A percentile compares a stretch with the other conserved stretches of the same genome.
Evolutionary conservation across 352 stramenopile genomes (phyloP).

Genomic region (Phytophthora foliorum): DNA sequence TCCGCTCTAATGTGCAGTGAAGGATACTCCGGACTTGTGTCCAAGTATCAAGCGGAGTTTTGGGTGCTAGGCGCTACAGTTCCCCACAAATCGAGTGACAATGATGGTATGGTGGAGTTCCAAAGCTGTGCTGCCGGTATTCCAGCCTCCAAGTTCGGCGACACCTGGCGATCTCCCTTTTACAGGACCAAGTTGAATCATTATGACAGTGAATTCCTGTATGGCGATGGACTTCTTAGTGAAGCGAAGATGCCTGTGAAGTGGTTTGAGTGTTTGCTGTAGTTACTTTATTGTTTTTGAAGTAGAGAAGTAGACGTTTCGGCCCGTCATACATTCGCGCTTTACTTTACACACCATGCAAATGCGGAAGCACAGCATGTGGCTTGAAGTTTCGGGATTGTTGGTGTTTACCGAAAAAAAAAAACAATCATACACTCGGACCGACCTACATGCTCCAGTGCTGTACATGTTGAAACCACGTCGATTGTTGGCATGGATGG

Average conservation of each 20-base stretch:
- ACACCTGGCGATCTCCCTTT: conserved; percentile 26
- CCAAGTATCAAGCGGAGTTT: conserved; percentile 32
- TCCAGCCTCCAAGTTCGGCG: conserved; percentile 29
- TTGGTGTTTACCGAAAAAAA: too few species aligned
- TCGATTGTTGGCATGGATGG: too few species aligned
- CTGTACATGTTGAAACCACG: too few species aligned
- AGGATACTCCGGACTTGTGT: conserved; percentile 39
- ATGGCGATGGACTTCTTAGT: conserved; percentile 43
- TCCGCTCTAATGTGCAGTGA: conserved; percentile 1
- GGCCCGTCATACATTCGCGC: too few species aligned
- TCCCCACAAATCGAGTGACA: conserved; percentile 43
- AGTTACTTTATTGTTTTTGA: neutral
- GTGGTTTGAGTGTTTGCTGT: conserved; percentile 50
- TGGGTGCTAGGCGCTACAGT: conserved; percentile 27
- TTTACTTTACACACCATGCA: too few species aligned
- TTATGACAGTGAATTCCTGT: conserved; percentile 48
- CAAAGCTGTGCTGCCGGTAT: conserved; percentile 43
- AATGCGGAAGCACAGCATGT: too few species aligned
- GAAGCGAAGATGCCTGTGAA: conserved; percentile 45
- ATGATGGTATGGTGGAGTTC: conserved; percentile 54
- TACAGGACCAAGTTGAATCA: conserved; percentile 56
- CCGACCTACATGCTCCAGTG: too few species aligned
- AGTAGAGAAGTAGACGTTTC: too few species aligned
- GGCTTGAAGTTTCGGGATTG: too few species aligned
- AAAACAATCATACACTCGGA: too few species aligned